Conservation (phyloP, 176 grass and related monocot genomes). For the Metroxylon sagu region DNA sequence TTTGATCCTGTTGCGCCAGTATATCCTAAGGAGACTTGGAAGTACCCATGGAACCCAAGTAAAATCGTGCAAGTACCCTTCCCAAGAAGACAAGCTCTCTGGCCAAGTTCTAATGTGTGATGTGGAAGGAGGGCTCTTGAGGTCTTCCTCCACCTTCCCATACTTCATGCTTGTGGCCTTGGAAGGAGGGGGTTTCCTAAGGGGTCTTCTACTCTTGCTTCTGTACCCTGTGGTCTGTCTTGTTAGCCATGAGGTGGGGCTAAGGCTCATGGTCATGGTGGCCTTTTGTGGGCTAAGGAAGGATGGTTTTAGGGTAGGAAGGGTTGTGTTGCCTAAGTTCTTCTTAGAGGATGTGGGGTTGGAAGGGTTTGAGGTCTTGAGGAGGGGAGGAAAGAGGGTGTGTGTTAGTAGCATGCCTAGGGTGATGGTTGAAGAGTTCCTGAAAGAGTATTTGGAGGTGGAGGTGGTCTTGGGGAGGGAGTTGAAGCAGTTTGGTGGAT, state of each 20-base stretch:
- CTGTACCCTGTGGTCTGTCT: slow-evolving; percentile 43
- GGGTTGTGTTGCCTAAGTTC: slow-evolving; percentile 52
- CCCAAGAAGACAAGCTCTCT: slow-evolving; percentile 20
- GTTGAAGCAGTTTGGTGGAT: slow-evolving; percentile 34
- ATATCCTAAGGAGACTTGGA: slow-evolving; percentile 20
- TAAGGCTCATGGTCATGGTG: slow-evolving; percentile 45
- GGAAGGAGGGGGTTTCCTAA: slow-evolving; percentile 62
- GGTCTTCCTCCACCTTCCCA: slow-evolving; percentile 55
- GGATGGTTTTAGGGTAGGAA: slow-evolving; percentile 37
- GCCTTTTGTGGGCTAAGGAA: slow-evolving; percentile 52
- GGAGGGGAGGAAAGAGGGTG: slow-evolving; percentile 17
- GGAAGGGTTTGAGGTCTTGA: slow-evolving; percentile 15
- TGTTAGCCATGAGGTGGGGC: slow-evolving; percentile 35
- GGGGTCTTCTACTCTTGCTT: slow-evolving; percentile 55
- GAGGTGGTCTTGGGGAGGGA: slow-evolving; percentile 25
- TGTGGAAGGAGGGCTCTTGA: slow-evolving; percentile 59
- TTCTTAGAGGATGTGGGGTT: slow-evolving; percentile 30
- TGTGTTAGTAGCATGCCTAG: slow-evolving; percentile 33
- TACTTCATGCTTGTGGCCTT: slow-evolving; percentile 82
- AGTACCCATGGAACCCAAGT: slow-evolving; percentile 13
- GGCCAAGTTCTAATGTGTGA: slow-evolving; percentile 49
- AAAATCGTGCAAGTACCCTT: slow-evolving; percentile 13
- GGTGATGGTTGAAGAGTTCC: slow-evolving; percentile 35
- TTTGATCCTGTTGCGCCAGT: slow-evolving; percentile 29
- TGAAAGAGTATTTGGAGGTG: slow-evolving; percentile 15